A percentile compares a stretch with the other conserved stretches of the same genome.
Evolutionary conservation across 108 stramenopile genomes (phyloP).

Genomic region (Cyclotella atomus): DNA sequence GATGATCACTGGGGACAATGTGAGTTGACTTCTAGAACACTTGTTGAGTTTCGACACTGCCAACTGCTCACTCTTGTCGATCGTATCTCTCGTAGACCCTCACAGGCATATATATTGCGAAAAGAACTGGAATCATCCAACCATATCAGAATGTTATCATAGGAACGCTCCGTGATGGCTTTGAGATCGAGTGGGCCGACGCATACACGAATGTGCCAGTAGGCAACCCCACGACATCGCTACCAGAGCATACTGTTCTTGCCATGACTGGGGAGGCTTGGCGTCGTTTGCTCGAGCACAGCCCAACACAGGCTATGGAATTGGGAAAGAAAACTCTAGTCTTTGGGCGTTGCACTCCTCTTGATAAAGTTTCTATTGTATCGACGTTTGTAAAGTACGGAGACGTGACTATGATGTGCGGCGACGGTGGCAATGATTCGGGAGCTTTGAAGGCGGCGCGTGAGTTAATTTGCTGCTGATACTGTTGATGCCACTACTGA

Average conservation of each 20-base stretch:
- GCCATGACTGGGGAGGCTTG: constrained; percentile 71
- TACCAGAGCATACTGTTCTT: constrained; percentile 25
- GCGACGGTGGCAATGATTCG: constrained; percentile 81
- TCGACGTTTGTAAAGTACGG: constrained; percentile 58
- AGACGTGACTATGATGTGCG: constrained; percentile 69
- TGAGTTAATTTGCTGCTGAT: neutral
- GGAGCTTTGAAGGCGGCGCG: constrained; percentile 69
- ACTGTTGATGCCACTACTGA: neutral
- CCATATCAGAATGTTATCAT: constrained; percentile 35
- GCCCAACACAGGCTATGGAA: constrained; percentile 33
- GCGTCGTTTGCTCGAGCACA: constrained; percentile 27
- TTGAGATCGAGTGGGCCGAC: constrained; percentile 48
- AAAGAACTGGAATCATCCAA: constrained; percentile 58
- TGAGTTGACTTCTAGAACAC: no score
- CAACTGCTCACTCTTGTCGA: neutral
- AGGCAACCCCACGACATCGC: constrained; percentile 3
- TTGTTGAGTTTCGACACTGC: neutral
- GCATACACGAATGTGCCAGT: constrained; percentile 27
- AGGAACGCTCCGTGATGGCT: constrained; percentile 26
- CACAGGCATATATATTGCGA: constrained; percentile 60
- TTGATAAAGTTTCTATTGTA: constrained; percentile 61
- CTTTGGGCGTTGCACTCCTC: constrained; percentile 68
- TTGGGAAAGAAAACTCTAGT: constrained; percentile 48
- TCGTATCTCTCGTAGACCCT: no score
- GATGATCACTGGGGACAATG: constrained; percentile 75